Conservation (phyloP, 2,329 filamentous ascomycete species). For the Sporothrix brunneoviolacea region DNA sequence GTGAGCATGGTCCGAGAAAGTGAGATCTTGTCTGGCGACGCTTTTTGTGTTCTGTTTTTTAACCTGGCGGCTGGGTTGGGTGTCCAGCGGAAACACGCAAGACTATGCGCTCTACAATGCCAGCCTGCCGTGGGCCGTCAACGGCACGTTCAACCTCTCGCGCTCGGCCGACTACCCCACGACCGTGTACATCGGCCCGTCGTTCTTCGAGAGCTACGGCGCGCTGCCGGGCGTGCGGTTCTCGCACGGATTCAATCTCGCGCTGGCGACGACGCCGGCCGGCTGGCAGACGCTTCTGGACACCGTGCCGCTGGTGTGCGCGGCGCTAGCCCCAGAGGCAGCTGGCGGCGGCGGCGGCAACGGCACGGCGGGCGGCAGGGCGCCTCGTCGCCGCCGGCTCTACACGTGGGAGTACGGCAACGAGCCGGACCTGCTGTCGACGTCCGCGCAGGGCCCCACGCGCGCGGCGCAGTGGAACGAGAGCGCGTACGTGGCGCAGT, state of each 20-base stretch:
- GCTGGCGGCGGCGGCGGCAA: constrained; percentile 13
- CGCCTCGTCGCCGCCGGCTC: constrained; percentile 23
- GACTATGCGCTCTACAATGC: constrained; percentile 57
- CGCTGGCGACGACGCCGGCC: constrained; percentile 33
- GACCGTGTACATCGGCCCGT: constrained; percentile 52
- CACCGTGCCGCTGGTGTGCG: constrained; percentile 51
- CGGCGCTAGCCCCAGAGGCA: constrained; percentile 44
- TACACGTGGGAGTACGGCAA: constrained; percentile 59
- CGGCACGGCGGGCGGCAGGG: not conserved
- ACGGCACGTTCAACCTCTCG: constrained; percentile 44
- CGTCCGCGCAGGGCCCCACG: constrained; percentile 43
- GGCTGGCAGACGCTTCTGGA: constrained; percentile 46
- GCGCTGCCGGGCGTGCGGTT: constrained; percentile 49
- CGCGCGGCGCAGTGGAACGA: constrained; percentile 49
- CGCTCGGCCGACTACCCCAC: constrained; percentile 54
- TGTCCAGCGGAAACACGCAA: constrained; percentile 54
- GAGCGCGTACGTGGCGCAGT: constrained; percentile 49
- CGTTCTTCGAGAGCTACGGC: constrained; percentile 56
- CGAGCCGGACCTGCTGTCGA: constrained; percentile 54
- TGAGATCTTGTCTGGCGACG: too few relatives aligned
- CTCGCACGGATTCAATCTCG: constrained; percentile 57
- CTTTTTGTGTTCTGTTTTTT: too few relatives aligned
- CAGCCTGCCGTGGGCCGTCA: constrained; percentile 40
- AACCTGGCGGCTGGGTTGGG: too few relatives aligned
- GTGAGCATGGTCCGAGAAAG: constrained; percentile 2